phyloP scores from a whole-genome alignment of 805 yeast genomes.

The Candida argentea region DNA sequence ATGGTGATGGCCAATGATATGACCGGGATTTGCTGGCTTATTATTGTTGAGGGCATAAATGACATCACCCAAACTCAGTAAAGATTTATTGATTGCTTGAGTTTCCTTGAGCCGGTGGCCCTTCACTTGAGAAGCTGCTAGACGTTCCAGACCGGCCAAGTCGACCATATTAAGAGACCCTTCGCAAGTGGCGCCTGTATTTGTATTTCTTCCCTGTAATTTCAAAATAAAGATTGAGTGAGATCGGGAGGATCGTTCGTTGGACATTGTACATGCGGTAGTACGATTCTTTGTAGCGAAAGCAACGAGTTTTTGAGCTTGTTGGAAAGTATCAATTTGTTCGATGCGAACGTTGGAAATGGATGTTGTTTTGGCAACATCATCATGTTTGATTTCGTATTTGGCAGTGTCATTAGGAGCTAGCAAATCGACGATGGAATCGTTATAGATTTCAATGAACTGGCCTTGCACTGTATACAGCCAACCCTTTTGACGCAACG shows the following conservation, averaged over 20 bases:
- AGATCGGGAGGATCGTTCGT: conserved; percentile 83
- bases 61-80: conserved; percentile 86
- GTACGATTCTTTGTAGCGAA: conserved; percentile 55
- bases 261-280: conserved; percentile 74
- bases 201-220: conserved; percentile 42
- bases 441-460: conserved; percentile 86
- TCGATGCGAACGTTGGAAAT: conserved; percentile 51
- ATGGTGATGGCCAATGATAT: conserved; percentile 31
- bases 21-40: conserved; percentile 14
- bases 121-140: conserved; percentile 60
- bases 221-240: conserved; percentile 71
- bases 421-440: conserved; percentile 62
- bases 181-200: conserved; percentile 34
- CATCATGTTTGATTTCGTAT: conserved; percentile 68
- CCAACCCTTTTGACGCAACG: conserved; percentile 51
- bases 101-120: conserved; percentile 84
- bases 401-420: conserved; percentile 19
- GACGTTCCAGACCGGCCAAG: conserved; percentile 89
- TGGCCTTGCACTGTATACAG: conserved; percentile 53
- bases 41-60: conserved; percentile 52
- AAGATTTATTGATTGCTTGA: conserved; percentile 77
- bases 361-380: conserved; percentile 38
- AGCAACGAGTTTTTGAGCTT: conserved; percentile 40
- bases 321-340: conserved; percentile 33
- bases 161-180: conserved; percentile 79